Base-by-base conservation (phyloP, 306 rosid genomes). In the Ormosia emarginata region DNA sequence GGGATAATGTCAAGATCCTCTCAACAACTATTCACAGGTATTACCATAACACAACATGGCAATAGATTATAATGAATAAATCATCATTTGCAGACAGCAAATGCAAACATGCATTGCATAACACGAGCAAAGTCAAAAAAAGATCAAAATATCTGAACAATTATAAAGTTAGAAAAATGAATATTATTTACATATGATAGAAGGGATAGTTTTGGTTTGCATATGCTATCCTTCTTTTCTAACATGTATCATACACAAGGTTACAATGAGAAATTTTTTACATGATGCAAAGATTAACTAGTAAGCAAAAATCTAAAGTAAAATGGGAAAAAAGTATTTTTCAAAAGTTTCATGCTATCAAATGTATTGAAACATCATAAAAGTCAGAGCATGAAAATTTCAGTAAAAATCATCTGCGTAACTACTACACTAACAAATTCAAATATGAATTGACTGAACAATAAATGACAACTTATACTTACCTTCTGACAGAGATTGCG, bases 401-500 rank as follows among this genome's bases (percentile, higher is more conserved):
- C 40, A 12, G 13, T 52, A 24, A 40, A 78, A 47, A 24, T 24
- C 24, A 24, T 24, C 24, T 24, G 24, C 24, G 1, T 24, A 24
- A 24, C 24, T 24, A 15, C 5, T 43, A 75, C 65, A 44, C 15
- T 17, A 67, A 75, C 71, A 63, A 41, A 64, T 53, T 47, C 18
- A 87, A 36, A 47, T 5, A 13, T 66, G 39, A 67, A 70, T 46
- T 46, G 77, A 74, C 67, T 58, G 71, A 81, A 56, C 67, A 14
- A 11, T 10, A 67, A 85, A 33, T 36, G 55, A 67, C 72, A 24
- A 24, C 67, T 41, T 39, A 55, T 67, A 71, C 56, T 81, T 84
- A 93, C 98, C 97, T 96, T 96, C 69, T 89, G 94, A 86, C 94
- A 92, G 71, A 95, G 92, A 91, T 92, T 95, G 18, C 99, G 97